Conservation (phyloP, 2,329 filamentous ascomycete species). For the Whalleya microplaca region DNA sequence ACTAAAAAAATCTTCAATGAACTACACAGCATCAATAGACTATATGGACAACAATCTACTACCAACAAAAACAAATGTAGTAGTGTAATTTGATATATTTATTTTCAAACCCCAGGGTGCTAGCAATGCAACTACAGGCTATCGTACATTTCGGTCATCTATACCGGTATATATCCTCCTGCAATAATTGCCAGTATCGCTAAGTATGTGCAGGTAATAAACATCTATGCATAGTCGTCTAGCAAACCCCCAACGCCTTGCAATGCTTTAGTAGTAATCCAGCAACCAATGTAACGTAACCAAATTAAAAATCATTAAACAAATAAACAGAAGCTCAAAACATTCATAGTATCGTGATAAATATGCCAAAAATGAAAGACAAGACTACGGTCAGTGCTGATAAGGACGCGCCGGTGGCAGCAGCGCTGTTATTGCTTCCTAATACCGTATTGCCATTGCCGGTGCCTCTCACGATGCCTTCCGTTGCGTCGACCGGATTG, state of each 20-base stretch:
- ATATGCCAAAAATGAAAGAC: slow-evolving; percentile 17
- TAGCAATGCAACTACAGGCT: not conserved
- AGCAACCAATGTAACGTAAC: not conserved
- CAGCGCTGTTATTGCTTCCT: slow-evolving; percentile 14
- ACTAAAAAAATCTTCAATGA: too few relatives aligned
- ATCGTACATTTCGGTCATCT: not conserved
- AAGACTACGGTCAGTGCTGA: slow-evolving; percentile 18
- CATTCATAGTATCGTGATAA: slow-evolving; percentile 20
- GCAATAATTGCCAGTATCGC: not conserved
- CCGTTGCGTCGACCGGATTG: slow-evolving; percentile 54
- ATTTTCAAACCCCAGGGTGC: not conserved
- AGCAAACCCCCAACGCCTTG: slow-evolving; percentile 10
- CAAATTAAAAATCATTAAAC: not conserved
- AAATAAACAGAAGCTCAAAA: slow-evolving; percentile 5
- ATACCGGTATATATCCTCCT: slow-evolving; percentile 4
- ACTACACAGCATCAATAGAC: too few relatives aligned
- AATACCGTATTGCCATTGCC: slow-evolving; percentile 25
- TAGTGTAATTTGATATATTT: not conserved
- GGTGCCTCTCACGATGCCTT: slow-evolving; percentile 39
- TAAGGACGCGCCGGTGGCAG: slow-evolving; percentile 3
- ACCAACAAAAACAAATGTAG: too few relatives aligned
- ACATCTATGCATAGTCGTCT: not conserved
- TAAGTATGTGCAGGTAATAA: not conserved
- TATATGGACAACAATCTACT: too few relatives aligned
- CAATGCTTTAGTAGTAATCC: slow-evolving; percentile 15